Evolutionary conservation across 2,329 filamentous ascomycete genomes (phyloP).

Genomic region (Aciculosporium take): DNA sequence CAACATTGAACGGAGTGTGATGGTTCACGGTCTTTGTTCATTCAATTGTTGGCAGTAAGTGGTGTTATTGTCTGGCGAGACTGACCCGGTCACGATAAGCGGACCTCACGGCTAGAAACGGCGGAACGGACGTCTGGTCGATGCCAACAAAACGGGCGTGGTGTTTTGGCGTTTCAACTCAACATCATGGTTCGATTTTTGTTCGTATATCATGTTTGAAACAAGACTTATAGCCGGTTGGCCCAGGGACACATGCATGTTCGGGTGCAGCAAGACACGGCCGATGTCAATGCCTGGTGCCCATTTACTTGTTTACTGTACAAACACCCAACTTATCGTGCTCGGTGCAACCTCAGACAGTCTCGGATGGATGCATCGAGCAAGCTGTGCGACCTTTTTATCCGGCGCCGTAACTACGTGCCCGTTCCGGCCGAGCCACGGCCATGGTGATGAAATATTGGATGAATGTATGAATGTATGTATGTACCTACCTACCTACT

Average conservation of each 20-base stretch:
- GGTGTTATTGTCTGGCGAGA: too few relatives aligned
- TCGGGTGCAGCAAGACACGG: too few relatives aligned
- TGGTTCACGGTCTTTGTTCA: too few relatives aligned
- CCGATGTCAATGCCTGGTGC: too few relatives aligned
- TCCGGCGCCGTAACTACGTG: background rate
- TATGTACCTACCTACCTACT: background rate
- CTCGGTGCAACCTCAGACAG: background rate
- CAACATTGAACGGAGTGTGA: too few relatives aligned
- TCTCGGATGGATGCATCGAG: background rate
- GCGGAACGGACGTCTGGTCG: background rate
- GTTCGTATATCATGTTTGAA: background rate
- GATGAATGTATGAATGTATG: background rate
- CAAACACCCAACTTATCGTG: too few relatives aligned
- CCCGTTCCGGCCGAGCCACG: background rate
- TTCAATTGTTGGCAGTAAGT: too few relatives aligned
- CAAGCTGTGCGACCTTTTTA: too few relatives aligned
- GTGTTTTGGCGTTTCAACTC: background rate
- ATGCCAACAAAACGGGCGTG: too few relatives aligned
- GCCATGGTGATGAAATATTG: background rate
- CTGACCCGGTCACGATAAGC: background rate
- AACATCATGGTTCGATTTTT: background rate
- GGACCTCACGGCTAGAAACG: background rate
- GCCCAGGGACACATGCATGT: slow-evolving; percentile 1
- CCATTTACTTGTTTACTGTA: too few relatives aligned
- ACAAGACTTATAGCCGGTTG: background rate